These are phyloP conservation scores for Stephanodiscus triporus DNA, from an alignment of 108 stramenopile species.

Conservation along the genomic window DNA sequence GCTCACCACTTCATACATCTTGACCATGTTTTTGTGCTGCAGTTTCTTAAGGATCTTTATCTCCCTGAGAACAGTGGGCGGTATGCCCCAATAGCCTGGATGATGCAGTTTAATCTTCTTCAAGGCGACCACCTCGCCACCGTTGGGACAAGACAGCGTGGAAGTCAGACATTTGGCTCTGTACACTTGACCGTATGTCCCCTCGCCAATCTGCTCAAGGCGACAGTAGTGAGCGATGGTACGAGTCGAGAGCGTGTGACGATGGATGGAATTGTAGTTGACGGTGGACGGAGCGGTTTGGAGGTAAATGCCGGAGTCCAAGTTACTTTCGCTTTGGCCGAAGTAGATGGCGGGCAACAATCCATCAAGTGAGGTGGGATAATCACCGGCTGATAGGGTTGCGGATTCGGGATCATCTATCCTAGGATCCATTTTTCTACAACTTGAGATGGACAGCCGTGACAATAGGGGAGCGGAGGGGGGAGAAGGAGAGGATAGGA, in stretches of 20 bases:
- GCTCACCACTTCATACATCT: slow-evolving; percentile 84
- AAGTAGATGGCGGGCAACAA: slow-evolving; percentile 8
- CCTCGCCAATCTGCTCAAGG: slow-evolving; percentile 85
- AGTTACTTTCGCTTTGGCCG: slow-evolving; percentile 2
- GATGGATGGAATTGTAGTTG: slow-evolving; percentile 37
- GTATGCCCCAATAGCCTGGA: slow-evolving; percentile 71
- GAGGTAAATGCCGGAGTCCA: slow-evolving; percentile 3
- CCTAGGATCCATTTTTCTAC: not conserved
- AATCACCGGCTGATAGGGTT: not conserved
- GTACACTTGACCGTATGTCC: slow-evolving; percentile 90
- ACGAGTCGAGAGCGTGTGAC: slow-evolving; percentile 59
- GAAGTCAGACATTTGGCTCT: slow-evolving; percentile 36
- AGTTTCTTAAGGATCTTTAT: slow-evolving; percentile 85
- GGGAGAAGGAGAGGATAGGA: too few relatives aligned
- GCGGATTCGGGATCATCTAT: not conserved
- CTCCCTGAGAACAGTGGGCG: slow-evolving; percentile 81
- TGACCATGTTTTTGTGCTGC: slow-evolving; percentile 72
- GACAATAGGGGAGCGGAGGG: not conserved
- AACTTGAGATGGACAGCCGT: not conserved
- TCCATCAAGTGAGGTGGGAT: slow-evolving; percentile 4
- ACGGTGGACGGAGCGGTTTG: not conserved
- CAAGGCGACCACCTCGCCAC: slow-evolving; percentile 68
- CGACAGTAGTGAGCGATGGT: slow-evolving; percentile 78
- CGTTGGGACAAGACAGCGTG: slow-evolving; percentile 7
- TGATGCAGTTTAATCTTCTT: slow-evolving; percentile 84